Percentiles rank a stretch among this genome's conserved stretches.
These are phyloP conservation scores for Lepiota subincarnata DNA, from an alignment of 768 basidiomycete species.

Conservation along the genomic window DNA sequence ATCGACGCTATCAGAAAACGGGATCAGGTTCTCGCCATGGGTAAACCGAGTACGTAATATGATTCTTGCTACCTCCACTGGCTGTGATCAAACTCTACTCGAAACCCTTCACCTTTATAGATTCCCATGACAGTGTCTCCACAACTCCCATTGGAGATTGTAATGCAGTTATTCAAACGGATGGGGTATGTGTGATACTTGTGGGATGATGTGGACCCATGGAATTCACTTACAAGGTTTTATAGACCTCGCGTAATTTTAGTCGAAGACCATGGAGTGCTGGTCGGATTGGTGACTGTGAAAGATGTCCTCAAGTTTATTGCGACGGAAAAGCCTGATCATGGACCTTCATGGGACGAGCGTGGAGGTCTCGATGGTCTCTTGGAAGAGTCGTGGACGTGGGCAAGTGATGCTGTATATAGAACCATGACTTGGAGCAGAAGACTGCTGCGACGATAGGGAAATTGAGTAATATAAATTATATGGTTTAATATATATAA, in stretches of 20 bases:
- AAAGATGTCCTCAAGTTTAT: conserved; percentile 95
- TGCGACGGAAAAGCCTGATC: conserved; percentile 49
- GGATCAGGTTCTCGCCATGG: conserved; percentile 80
- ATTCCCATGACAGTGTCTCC: conserved; percentile 92
- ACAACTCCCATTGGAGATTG: conserved; percentile 90
- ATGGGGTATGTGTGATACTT: conserved; percentile 73
- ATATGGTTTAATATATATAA: not conserved
- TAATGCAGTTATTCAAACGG: conserved; percentile 95
- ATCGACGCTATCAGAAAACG: conserved; percentile 50
- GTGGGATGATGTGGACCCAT: conserved; percentile 3
- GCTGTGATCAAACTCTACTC: conserved; percentile 1
- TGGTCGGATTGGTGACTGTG: conserved; percentile 88
- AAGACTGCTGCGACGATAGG: conserved; percentile 32
- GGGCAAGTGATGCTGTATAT: conserved; percentile 37
- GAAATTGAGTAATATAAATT: conserved; percentile 13
- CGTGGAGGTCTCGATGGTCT: conserved; percentile 62
- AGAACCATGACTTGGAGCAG: conserved; percentile 34
- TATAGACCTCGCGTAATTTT: conserved; percentile 91
- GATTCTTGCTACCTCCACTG: not conserved
- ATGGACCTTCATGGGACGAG: conserved; percentile 55
- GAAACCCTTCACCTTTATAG: conserved; percentile 35
- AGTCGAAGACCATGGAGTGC: conserved; percentile 79
- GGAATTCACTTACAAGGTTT: conserved; percentile 6
- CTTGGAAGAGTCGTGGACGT: conserved; percentile 58
- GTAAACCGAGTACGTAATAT: conserved; percentile 75